These are phyloP conservation scores for Daldinia concentrica DNA, from an alignment of 495 filamentous ascomycete species.

Conservation along the genomic window DNA sequence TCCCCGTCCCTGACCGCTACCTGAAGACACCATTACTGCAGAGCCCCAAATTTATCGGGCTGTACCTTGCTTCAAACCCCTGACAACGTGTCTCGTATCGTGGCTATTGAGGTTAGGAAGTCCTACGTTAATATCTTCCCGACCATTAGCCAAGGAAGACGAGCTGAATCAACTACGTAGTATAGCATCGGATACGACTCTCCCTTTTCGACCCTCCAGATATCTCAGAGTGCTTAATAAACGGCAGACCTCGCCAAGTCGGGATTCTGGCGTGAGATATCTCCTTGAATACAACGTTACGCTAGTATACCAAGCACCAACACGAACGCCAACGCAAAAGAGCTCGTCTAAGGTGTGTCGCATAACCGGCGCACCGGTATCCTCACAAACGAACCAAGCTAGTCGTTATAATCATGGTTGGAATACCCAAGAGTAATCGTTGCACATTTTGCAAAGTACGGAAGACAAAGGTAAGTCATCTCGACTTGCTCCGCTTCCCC, in stretches of 20 bases:
- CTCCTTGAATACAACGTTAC: constrained; percentile 20
- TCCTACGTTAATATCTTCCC: constrained; percentile 10
- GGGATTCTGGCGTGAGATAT: constrained; percentile 11
- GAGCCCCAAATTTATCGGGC: constrained; percentile 34
- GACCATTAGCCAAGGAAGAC: constrained; percentile 1
- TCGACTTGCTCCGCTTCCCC: neutral
- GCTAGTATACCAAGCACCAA: constrained; percentile 15
- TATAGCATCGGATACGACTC: constrained; percentile 1
- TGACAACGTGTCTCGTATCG: constrained; percentile 31
- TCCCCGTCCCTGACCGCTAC: constrained; percentile 22
- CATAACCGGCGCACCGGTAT: constrained; percentile 13
- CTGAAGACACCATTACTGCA: constrained; percentile 14
- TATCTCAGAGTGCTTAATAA: constrained; percentile 30
- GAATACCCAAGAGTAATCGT: constrained; percentile 46
- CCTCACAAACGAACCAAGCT: neutral
- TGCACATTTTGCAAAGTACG: constrained; percentile 45
- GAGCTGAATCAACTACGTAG: constrained; percentile 24
- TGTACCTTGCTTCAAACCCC: constrained; percentile 23
- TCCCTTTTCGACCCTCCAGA: constrained; percentile 16
- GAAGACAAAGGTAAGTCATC: constrained; percentile 42
- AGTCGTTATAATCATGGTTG: constrained; percentile 36
- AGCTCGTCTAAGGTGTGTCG: neutral
- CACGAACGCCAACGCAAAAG: constrained; percentile 4
- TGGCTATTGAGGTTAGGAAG: constrained; percentile 12
- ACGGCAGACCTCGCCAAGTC: constrained; percentile 14